Evolutionary conservation across 306 rosid species (phyloP).

Genomic region (Pachyrhizus erosus): DNA sequence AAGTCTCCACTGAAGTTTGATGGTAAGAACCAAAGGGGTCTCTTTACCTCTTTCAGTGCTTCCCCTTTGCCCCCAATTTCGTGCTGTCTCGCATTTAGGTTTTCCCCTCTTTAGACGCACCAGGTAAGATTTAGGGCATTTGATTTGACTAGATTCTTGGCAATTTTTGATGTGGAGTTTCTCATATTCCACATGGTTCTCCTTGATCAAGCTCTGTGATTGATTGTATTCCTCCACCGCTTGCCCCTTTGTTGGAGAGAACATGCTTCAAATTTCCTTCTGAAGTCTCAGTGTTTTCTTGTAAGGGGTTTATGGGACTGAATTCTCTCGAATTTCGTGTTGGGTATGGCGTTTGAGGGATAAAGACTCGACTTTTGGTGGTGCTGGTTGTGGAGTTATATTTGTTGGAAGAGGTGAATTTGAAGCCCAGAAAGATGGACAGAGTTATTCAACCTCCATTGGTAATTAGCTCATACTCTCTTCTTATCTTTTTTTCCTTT

Average conservation of each 20-base stretch:
- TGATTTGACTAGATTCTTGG: conserved; percentile 43
- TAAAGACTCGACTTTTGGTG: conserved; percentile 48
- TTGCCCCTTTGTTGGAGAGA: conserved; percentile 24
- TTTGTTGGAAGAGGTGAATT: conserved; percentile 46
- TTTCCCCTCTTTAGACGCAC: conserved; percentile 31
- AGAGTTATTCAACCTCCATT: conserved; percentile 86
- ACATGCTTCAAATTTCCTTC: conserved; percentile 15
- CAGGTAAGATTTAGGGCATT: conserved; percentile 52
- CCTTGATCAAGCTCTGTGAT: conserved; percentile 39
- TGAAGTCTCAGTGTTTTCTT: conserved; percentile 25
- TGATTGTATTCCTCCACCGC: conserved; percentile 35
- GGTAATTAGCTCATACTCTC: conserved; percentile 54
- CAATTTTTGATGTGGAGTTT: conserved; percentile 44
- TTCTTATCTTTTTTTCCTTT: conserved; percentile 1
- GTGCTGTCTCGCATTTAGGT: conserved; percentile 60
- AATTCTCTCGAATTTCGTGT: conserved; percentile 38
- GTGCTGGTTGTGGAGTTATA: conserved; percentile 33
- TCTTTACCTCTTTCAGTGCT: conserved; percentile 67
- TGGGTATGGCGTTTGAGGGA: conserved; percentile 57
- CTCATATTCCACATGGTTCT: conserved; percentile 43
- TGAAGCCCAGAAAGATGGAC: conserved; percentile 61
- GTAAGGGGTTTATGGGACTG: conserved; percentile 33
- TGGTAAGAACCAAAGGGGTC: conserved; percentile 53
- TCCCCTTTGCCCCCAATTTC: conserved; percentile 61
- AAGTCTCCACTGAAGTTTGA: conserved; percentile 72